Base-by-base conservation (phyloP, 345 rosid species). In the Eucalyptus urophylla region DNA sequence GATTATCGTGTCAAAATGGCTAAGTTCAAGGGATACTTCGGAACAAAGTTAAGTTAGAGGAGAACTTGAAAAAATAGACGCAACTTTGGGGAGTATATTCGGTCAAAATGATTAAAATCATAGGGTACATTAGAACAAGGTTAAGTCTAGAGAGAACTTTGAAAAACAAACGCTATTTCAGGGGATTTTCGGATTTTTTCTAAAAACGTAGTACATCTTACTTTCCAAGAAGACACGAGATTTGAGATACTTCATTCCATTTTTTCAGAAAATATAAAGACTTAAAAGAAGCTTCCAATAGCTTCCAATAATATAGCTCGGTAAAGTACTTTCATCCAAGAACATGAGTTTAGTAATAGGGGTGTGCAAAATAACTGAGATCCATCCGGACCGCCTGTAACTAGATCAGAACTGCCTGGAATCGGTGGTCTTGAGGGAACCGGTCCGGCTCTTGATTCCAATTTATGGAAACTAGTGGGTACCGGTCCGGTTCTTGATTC, bases 351-450 rank as follows among this genome's bases (percentile, higher is more conserved):
- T 56, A 4, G 29, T 56, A 56, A 29, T 24, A 49, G 17, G 17
- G 51, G 51, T 49, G 3, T 49, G 17, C 17, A 49, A 49, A 14
- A 49, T 0, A 49, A 49, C 0, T 3, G 7, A 6, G 0, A 49
- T 6, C 17, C 0, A 0, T 0, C 6, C 16, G 0, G 2, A 49
- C 16, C 6, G 0, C 16, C 3, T 0, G 6, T 6, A 49, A 49
- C 16, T 1, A 1, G 1, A 49, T 6, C 0, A 0, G 16, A 49
- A 49, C 51, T 6, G 1, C 51, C 0, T 2, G 17, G 7, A 49
- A 49, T 1, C 17, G 17, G 3, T 49, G 51, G 51, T 49, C 51
- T 49, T 49, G 17, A 49, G 51, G 51, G 3, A 49, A 14, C 1
- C 15, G 0, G 1, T 14, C 51, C 15, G 3, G 16, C 7, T 44